Evolutionary conservation across 1,139 yeast species (phyloP).

Genomic region (Yamadazyma taylorii): DNA sequence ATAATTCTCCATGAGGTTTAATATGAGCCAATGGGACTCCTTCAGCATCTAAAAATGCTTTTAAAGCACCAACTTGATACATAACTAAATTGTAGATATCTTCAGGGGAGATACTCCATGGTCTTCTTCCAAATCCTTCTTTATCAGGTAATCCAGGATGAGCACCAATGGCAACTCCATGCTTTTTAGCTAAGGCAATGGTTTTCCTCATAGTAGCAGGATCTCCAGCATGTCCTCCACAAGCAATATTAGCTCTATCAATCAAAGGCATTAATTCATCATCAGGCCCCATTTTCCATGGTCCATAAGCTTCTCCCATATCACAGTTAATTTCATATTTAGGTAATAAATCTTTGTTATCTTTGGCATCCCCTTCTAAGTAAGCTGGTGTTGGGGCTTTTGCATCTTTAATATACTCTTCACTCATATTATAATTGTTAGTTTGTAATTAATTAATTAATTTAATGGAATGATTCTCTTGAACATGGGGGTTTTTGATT

Average conservation of each 20-base stretch:
- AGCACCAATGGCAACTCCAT: constrained; percentile 34
- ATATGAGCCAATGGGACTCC: constrained; percentile 31
- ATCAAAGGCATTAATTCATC: constrained; percentile 38
- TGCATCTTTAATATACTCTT: constrained; percentile 6
- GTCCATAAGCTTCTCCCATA: constrained; percentile 42
- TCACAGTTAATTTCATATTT: constrained; percentile 33
- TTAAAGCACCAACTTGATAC: constrained; percentile 40
- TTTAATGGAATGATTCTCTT: too few relatives aligned
- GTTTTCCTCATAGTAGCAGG: constrained; percentile 31
- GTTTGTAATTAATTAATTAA: too few relatives aligned
- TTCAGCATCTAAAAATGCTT: constrained; percentile 36
- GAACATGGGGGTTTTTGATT: too few relatives aligned
- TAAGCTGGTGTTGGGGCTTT: constrained; percentile 13
- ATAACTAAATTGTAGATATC: constrained; percentile 33
- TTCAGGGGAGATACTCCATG: constrained; percentile 31
- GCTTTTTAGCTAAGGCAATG: constrained; percentile 31
- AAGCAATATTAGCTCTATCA: constrained; percentile 39
- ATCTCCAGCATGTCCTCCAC: constrained; percentile 43
- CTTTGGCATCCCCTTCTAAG: constrained; percentile 14
- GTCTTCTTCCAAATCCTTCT: constrained; percentile 37
- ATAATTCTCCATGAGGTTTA: constrained; percentile 40
- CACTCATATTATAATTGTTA: background rate
- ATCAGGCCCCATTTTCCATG: constrained; percentile 39
- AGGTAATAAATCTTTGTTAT: constrained; percentile 13
- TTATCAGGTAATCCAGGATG: constrained; percentile 40